Base-by-base conservation (phyloP, 139 green algal genomes). In the Microglena sp. region DNA sequence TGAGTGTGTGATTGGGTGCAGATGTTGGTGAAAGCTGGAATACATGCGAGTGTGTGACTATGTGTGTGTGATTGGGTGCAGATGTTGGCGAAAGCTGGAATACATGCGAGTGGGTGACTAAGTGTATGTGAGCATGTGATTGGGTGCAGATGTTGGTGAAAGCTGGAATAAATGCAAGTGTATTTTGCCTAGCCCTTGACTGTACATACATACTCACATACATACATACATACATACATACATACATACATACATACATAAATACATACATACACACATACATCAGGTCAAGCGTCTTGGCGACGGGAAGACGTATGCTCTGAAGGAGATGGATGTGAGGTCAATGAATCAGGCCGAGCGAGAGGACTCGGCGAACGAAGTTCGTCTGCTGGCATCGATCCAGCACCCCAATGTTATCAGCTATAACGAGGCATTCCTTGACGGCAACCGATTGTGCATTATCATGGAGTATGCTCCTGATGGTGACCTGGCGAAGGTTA, bases 401-500 rank as follows among this genome's bases (percentile, higher is more conserved):
- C 62, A 60, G 57, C 70, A 91, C 58, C 65, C 68, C n/a, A 83
- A 79, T 43, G 71, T 86, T 24, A 57, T 86, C 11, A 60, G 44
- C 36, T 91, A 88, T 72, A 76, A 89, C 59, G 85, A 91, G 66
- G 79, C 82, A 8, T 91, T 91, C 58, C 54, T 89, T 35, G 84
- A 87, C 46, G 82, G 82, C 35, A 68, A 58, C 61, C 40, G 55
- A 6, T 62, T 58, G 26, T 77, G 83, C 67, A 90, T 92, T 66
- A 84, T 92, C 57, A 90, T 92, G 86, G 86, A 92, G 68, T 89
- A 83, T 69, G 84, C 84, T 1, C 68, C 65, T 11, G 74, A 84
- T 55, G 84, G 84, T 0, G 84, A 90, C 65, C 67, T 92, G 29
- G 67, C 72, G 3, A 72, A 76, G n/a, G 69, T 81, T 45, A 87